Evolutionary conservation across 805 yeast species (phyloP).

Genomic region (Cephaloascus albidus): DNA sequence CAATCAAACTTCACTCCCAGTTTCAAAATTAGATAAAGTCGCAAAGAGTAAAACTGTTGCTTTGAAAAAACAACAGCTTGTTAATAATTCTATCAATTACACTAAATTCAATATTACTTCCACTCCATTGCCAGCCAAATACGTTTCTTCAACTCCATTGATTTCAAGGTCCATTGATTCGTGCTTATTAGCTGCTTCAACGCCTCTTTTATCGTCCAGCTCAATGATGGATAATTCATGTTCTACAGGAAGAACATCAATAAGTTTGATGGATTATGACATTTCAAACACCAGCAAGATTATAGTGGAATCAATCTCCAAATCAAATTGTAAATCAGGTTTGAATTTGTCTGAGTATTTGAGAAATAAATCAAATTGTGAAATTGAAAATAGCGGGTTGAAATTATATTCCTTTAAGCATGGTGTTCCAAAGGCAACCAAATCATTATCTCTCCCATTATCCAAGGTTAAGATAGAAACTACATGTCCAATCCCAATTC

Average conservation of each 20-base stretch:
- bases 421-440: not conserved
- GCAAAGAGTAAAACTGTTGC: not conserved
- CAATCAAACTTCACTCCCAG: slow-evolving; percentile 28
- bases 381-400: not conserved
- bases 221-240: not conserved
- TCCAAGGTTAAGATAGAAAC: not conserved
- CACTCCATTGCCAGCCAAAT: not conserved
- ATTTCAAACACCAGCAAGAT: not conserved
- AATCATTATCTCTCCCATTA: not conserved
- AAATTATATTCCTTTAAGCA: not conserved
- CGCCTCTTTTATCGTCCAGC: slow-evolving; percentile 3
- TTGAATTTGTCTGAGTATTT: not conserved
- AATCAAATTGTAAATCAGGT: not conserved
- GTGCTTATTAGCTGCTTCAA: slow-evolving; percentile 20
- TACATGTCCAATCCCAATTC: not conserved
- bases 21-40: slow-evolving; percentile 13
- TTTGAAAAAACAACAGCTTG: not conserved
- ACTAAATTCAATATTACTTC: not conserved
- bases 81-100: too few species aligned
- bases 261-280: not conserved
- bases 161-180: not conserved
- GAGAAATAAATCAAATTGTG: not conserved
- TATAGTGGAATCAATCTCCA: not conserved
- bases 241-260: not conserved
- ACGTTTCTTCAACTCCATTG: not conserved